phyloP scores from a whole-genome alignment of 2,329 filamentous ascomycete species.

The Periglandula ipomoeae region DNA sequence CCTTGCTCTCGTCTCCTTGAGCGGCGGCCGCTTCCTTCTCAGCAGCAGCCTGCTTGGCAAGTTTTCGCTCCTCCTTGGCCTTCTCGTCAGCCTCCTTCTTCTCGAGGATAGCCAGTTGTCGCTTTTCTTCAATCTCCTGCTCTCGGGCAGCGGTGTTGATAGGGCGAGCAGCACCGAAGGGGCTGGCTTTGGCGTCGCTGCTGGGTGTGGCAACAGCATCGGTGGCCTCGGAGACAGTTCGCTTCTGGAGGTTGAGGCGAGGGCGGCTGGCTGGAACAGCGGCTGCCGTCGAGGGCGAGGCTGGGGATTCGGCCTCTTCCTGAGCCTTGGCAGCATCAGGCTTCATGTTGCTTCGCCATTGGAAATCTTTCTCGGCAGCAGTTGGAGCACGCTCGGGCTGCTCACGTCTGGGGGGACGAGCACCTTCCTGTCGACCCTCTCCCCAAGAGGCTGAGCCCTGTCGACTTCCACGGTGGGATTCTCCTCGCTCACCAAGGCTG shows the following conservation, averaged over 20 bases:
- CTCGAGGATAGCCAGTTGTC: slow-evolving; percentile 61
- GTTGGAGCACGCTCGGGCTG: slow-evolving; percentile 64
- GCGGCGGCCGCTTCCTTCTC: slow-evolving; percentile 35
- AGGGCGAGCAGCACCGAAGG: slow-evolving; percentile 86
- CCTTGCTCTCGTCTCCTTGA: slow-evolving; percentile 22
- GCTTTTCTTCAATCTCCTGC: slow-evolving; percentile 83
- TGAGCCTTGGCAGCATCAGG: slow-evolving; percentile 61
- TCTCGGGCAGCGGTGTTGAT: slow-evolving; percentile 90
- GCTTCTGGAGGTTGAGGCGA: slow-evolving; percentile 79
- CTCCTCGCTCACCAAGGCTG: slow-evolving; percentile 48
- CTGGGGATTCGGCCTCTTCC: slow-evolving; percentile 65
- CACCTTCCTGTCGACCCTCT: slow-evolving; percentile 64
- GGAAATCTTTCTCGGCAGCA: slow-evolving; percentile 83
- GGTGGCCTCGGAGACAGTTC: slow-evolving; percentile 70
- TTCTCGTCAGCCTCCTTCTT: slow-evolving; percentile 86
- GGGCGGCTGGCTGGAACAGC: slow-evolving; percentile 54
- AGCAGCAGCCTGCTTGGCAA: slow-evolving; percentile 49
- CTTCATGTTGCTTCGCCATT: slow-evolving; percentile 88
- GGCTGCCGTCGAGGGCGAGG: slow-evolving; percentile 38
- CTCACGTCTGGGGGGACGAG: slow-evolving; percentile 70
- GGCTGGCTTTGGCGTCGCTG: slow-evolving; percentile 72
- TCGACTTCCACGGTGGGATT: slow-evolving; percentile 51
- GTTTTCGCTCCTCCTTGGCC: slow-evolving; percentile 62
- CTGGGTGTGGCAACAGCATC: slow-evolving; percentile 39
- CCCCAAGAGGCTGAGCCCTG: slow-evolving; percentile 71